Conservation (phyloP, 345 rosid species). For the Excoecaria cochinchinensis region DNA sequence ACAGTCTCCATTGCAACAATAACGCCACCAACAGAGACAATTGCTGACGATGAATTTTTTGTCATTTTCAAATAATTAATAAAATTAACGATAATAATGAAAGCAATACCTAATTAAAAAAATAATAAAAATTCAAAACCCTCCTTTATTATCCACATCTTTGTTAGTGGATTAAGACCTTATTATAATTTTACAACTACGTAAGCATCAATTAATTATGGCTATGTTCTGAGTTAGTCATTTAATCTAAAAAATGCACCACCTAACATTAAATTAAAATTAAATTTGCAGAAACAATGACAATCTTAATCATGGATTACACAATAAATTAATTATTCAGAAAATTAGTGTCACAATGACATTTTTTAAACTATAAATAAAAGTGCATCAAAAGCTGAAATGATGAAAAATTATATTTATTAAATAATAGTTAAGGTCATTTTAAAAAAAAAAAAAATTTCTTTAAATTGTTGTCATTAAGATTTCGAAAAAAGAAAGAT, state of each 20-base stretch:
- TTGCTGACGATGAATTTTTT: background rate
- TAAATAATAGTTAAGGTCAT: too few species aligned
- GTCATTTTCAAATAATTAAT: background rate
- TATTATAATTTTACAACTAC: conserved; percentile 25
- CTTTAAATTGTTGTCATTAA: too few species aligned
- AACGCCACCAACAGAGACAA: background rate
- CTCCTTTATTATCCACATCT: conserved; percentile 37
- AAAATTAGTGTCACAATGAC: conserved; percentile 1
- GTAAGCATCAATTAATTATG: conserved; percentile 30
- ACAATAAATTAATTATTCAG: background rate
- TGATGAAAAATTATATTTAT: conserved; percentile 12
- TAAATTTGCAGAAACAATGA: conserved; percentile 2
- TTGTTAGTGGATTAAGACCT: conserved; percentile 46
- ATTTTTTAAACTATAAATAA: background rate
- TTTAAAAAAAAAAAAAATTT: too few species aligned
- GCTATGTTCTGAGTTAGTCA: conserved; percentile 13
- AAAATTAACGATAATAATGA: background rate
- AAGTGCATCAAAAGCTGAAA: conserved; percentile 25
- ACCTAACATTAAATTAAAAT: conserved; percentile 16
- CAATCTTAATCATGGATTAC: conserved; percentile 7
- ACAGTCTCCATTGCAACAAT: conserved; percentile 1
- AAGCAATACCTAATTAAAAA: conserved; percentile 7
- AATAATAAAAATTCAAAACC: conserved; percentile 8
- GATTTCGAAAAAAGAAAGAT: too few species aligned
- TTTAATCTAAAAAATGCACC: conserved; percentile 27